phyloP scores from a whole-genome alignment of 768 basidiomycete genomes.

The Termitomyces sp. region DNA sequence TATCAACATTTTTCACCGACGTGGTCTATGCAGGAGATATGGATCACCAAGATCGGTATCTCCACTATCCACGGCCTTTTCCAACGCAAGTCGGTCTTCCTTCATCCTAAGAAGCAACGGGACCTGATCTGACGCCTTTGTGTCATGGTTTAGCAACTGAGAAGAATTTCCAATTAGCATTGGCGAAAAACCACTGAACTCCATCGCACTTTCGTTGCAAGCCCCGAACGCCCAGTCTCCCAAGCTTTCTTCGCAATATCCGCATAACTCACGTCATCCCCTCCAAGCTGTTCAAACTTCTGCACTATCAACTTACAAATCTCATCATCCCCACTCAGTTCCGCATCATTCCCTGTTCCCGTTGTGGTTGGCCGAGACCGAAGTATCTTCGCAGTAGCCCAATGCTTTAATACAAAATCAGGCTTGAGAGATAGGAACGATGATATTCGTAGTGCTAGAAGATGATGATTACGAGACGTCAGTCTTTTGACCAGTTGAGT shows the following conservation, averaged over 20 bases:
- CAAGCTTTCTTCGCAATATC: slow-evolving; percentile 93
- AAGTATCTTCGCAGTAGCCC: slow-evolving; percentile 91
- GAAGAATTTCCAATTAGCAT: neutral
- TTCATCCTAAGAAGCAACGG: slow-evolving; percentile 93
- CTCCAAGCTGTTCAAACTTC: slow-evolving; percentile 82
- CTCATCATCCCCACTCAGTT: slow-evolving; percentile 65
- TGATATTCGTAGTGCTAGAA: slow-evolving; percentile 89
- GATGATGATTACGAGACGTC: slow-evolving; percentile 82
- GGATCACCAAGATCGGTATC: slow-evolving; percentile 84
- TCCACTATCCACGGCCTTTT: slow-evolving; percentile 90
- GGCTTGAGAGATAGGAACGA: slow-evolving; percentile 78
- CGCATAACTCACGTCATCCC: slow-evolving; percentile 81
- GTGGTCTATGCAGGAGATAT: slow-evolving; percentile 13
- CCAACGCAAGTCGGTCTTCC: slow-evolving; percentile 81
- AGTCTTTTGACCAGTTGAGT: slow-evolving; percentile 77
- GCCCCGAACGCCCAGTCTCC: slow-evolving; percentile 25
- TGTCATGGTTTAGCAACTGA: neutral
- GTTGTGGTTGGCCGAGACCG: slow-evolving; percentile 57
- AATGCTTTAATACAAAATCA: slow-evolving; percentile 86
- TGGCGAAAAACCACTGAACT: neutral
- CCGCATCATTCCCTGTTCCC: slow-evolving; percentile 45
- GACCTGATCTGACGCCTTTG: slow-evolving; percentile 33
- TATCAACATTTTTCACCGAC: neutral
- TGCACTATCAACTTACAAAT: slow-evolving; percentile 81
- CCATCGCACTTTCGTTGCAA: slow-evolving; percentile 11